Base-by-base conservation (phyloP, 1,284 basidiomycete species). In the Cystobasidium pallidum region DNA sequence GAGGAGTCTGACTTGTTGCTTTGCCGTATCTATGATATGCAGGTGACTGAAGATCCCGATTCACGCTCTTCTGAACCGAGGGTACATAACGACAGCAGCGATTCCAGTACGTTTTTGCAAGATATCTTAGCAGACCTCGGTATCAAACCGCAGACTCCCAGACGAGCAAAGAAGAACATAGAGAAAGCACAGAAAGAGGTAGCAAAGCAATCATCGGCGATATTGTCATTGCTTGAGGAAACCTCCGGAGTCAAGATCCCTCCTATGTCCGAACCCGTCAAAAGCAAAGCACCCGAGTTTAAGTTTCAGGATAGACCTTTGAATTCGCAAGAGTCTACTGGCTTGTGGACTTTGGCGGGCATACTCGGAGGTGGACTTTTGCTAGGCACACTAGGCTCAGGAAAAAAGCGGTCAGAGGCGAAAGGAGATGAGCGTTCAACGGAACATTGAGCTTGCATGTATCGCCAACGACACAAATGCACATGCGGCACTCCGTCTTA, bases 291-390 rank as follows among this genome's bases (percentile, higher is more conserved):
- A 55, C 30, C 45, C 17, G 52, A 71, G 11, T 71, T 71, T 39
- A 64, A 71, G 19, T 64, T 64, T 36, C 61, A 71, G 41, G 61
- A 71, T 43, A 75, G 79, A 65, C 76, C 79, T 32, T 62, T 80
- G 47, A 77, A 77, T 59, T 75, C 76, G 11, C 66, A 79, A 15
- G 79, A 80, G 73, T 76, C 76, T 13, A 73, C 62, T 13, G 79
- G 79, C 8, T 73, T 76, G 3, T 77, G 66, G 34, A 74, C 78
- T 49, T 76, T 80, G 24, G 77, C 75, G 41, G 78, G 75, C 52
- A 78, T 80, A 36, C 72, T 80, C 3, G 71, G 73, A 8, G 75
- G 77, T 39, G 79, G 78, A 15, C 77, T 79, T 34, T 36, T 76
- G 28, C 74, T 79, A 41, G 78, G 78, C 24, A 76, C 78, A 28